Percentiles rank a stretch among this genome's conserved stretches.
phyloP scores from a whole-genome alignment of 2,329 filamentous ascomycete species.

The Stachybotrys chartarum region DNA sequence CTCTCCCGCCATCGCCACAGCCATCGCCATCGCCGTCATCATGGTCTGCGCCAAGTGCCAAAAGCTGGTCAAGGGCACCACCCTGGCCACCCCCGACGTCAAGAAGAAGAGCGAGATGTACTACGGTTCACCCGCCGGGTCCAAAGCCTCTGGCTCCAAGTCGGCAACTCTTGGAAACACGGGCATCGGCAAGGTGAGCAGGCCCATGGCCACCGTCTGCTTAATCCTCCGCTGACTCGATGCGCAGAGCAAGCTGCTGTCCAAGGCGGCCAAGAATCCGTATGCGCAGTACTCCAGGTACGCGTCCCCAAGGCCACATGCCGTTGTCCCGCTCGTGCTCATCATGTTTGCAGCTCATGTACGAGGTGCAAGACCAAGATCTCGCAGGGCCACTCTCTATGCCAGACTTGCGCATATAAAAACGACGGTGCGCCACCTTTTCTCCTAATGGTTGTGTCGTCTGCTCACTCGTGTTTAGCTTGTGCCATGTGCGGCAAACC shows the following conservation, averaged over 20 bases:
- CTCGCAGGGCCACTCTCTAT: conserved; percentile 53
- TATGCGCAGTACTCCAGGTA: conserved; percentile 51
- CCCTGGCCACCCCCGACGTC: conserved; percentile 54
- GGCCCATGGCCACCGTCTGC: not conserved
- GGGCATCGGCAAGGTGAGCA: conserved; percentile 50
- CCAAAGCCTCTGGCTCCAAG: conserved; percentile 30
- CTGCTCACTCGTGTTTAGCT: conserved; percentile 27
- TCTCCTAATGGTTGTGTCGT: not conserved
- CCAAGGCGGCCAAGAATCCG: conserved; percentile 58
- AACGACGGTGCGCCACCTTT: conserved; percentile 41
- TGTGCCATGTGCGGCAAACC: conserved; percentile 59
- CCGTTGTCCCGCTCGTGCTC: not conserved
- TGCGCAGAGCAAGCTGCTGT: conserved; percentile 54
- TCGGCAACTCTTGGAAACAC: conserved; percentile 49
- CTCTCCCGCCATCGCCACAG: not conserved
- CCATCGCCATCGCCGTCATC: not conserved
- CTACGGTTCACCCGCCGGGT: conserved; percentile 48
- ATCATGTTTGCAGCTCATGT: conserved; percentile 37
- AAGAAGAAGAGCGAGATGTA: conserved; percentile 64
- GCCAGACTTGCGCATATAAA: conserved; percentile 57
- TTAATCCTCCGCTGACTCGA: not conserved
- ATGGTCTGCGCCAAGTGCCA: conserved; percentile 63
- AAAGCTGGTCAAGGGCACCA: conserved; percentile 50
- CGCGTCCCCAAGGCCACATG: not conserved
- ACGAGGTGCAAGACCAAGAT: conserved; percentile 56